These are phyloP conservation scores for Flagelloscypha sp. DNA, from an alignment of 768 basidiomycete genomes.

Conservation along the genomic window DNA sequence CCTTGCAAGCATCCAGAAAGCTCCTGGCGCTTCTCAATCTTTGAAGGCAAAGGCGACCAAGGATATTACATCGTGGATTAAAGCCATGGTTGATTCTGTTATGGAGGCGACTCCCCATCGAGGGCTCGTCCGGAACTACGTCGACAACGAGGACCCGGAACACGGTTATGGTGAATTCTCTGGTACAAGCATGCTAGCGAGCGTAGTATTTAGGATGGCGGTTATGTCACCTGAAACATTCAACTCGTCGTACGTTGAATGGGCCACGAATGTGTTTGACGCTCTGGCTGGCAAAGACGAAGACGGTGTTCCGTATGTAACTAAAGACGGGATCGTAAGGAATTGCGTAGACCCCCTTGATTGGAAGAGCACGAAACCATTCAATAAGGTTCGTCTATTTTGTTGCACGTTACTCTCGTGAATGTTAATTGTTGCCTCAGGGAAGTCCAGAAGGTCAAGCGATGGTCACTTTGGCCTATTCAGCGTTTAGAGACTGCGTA, in stretches of 20 bases:
- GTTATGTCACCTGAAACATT: not conserved
- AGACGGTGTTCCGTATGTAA: conserved; percentile 17
- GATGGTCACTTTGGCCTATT: conserved; percentile 29
- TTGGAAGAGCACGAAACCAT: conserved; percentile 23
- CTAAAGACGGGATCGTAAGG: conserved; percentile 21
- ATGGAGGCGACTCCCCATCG: conserved; percentile 9
- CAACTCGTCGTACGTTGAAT: not conserved
- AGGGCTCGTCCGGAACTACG: conserved; percentile 4
- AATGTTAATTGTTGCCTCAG: no score
- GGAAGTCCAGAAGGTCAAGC: conserved; percentile 32
- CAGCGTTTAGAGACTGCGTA: conserved; percentile 33
- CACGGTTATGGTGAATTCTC: conserved; percentile 16
- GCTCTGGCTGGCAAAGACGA: conserved; percentile 16
- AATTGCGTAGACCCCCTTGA: conserved; percentile 31
- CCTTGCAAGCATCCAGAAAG: conserved; percentile 26
- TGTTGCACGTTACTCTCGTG: no score
- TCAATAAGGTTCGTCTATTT: no score
- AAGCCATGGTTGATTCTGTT: conserved; percentile 19
- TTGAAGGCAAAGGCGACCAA: conserved; percentile 12
- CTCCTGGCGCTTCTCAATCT: not conserved
- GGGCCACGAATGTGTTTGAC: conserved; percentile 6
- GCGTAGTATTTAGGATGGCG: conserved; percentile 14
- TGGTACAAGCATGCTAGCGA: conserved; percentile 14
- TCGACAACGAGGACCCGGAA: not conserved
- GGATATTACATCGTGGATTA: conserved; percentile 15